These are phyloP conservation scores for Cocos nucifera DNA, from an alignment of 176 grass and related monocot genomes.

Conservation along the genomic window DNA sequence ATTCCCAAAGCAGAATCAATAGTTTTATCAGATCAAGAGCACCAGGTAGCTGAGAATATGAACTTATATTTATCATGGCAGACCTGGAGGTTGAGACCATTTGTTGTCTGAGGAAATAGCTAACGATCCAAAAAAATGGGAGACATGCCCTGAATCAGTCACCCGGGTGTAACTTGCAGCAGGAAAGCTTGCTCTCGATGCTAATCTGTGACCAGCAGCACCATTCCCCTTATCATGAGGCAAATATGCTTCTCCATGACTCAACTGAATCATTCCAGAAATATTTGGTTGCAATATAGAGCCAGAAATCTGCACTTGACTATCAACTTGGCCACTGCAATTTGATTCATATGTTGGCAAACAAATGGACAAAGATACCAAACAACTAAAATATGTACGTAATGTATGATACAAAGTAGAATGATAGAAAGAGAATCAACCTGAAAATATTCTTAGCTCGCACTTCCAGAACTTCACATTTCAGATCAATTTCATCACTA, in stretches of 20 bases:
- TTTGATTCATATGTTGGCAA: neutral
- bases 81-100: slow-evolving; percentile 27
- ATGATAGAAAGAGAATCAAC: slow-evolving; percentile 15
- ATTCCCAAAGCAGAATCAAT: neutral
- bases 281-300: slow-evolving; percentile 90
- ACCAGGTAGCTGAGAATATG: neutral
- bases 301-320: slow-evolving; percentile 76
- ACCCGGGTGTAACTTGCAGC: slow-evolving; percentile 50
- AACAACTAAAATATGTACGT: no score
- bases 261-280: slow-evolving; percentile 79
- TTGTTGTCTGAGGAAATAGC: slow-evolving; percentile 46
- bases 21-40: neutral
- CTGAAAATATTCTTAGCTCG: slow-evolving; percentile 95
- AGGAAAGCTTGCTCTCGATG: slow-evolving; percentile 43
- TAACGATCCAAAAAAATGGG: slow-evolving; percentile 47
- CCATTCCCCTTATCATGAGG: slow-evolving; percentile 98
- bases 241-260: slow-evolving; percentile 92
- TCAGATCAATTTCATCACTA: slow-evolving; percentile 81
- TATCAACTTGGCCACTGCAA: slow-evolving; percentile 89
- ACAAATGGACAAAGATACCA: neutral
- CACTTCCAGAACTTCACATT: slow-evolving; percentile 97
- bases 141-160: slow-evolving; percentile 44
- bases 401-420: neutral
- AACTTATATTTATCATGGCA: neutral
- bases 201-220: slow-evolving; percentile 43